These are phyloP conservation scores for Cryoendolithus antarcticus DNA, from an alignment of 2,329 filamentous ascomycete species.

Conservation along the genomic window DNA sequence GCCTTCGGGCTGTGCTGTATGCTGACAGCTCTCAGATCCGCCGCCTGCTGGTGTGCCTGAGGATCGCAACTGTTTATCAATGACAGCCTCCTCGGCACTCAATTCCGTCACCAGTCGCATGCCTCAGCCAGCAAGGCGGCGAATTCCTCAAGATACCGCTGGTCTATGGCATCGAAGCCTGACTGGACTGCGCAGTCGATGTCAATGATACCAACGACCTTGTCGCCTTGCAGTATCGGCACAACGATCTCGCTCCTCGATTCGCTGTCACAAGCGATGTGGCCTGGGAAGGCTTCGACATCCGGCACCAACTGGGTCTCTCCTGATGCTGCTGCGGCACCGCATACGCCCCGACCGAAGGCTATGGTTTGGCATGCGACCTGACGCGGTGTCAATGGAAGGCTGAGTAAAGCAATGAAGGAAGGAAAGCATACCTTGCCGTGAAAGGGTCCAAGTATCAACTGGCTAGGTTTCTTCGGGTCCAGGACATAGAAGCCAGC, in stretches of 20 bases:
- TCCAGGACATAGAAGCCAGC: slow-evolving; percentile 67
- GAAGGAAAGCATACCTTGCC: slow-evolving; percentile 44
- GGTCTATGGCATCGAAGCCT: slow-evolving; percentile 60
- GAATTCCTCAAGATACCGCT: slow-evolving; percentile 52
- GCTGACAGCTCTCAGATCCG: too few relatives aligned
- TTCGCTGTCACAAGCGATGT: slow-evolving; percentile 69
- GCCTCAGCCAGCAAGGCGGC: slow-evolving; percentile 45
- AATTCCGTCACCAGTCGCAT: slow-evolving; percentile 61
- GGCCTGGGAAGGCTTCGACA: slow-evolving; percentile 63
- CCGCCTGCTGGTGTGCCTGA: too few relatives aligned
- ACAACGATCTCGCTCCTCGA: slow-evolving; percentile 74
- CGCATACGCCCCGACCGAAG: slow-evolving; percentile 65
- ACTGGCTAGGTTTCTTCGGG: slow-evolving; percentile 32
- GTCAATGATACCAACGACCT: slow-evolving; percentile 64
- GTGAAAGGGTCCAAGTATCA: slow-evolving; percentile 70
- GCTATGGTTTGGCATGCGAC: slow-evolving; percentile 63
- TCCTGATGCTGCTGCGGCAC: slow-evolving; percentile 48
- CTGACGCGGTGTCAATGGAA: slow-evolving; percentile 1
- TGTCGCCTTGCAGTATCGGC: slow-evolving; percentile 41
- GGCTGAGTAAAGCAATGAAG: neutral
- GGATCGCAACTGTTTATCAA: too few relatives aligned
- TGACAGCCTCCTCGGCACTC: too few relatives aligned
- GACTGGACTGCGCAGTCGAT: slow-evolving; percentile 57
- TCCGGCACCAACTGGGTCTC: slow-evolving; percentile 55
- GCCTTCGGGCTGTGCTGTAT: too few relatives aligned